Conservation (phyloP, 2,329 filamentous ascomycete species). For the Malbranchea zuffiana region DNA sequence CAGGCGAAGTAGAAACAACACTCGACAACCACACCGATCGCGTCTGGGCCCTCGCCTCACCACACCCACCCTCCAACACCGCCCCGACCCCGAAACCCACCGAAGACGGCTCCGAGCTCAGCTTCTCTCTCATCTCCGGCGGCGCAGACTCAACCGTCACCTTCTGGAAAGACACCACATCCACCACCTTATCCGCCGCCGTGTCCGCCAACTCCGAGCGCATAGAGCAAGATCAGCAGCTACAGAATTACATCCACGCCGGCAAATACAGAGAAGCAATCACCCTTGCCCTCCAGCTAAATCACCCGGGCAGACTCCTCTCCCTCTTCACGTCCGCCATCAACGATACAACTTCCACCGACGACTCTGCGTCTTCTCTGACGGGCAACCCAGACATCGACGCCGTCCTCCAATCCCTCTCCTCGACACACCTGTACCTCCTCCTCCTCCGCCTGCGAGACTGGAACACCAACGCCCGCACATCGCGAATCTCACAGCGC, state of each 20-base stretch:
- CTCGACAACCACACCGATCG: constrained; percentile 95
- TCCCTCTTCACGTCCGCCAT: constrained; percentile 73
- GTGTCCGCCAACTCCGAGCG: constrained; percentile 64
- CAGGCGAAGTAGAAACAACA: constrained; percentile 74
- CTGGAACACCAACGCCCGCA: constrained; percentile 95
- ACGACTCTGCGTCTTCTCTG: constrained; percentile 24
- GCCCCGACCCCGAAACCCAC: constrained; percentile 5
- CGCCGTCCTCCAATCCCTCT: constrained; percentile 65
- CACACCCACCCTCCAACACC: constrained; percentile 29
- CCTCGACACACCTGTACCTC: constrained; percentile 73
- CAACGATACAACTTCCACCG: constrained; percentile 35
- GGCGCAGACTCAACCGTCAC: constrained; percentile 86
- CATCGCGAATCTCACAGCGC: constrained; percentile 71
- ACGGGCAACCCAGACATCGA: constrained; percentile 54
- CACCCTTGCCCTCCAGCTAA: constrained; percentile 78
- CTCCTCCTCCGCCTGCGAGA: constrained; percentile 75
- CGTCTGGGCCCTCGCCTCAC: constrained; percentile 81
- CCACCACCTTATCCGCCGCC: constrained; percentile 62
- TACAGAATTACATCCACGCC: constrained; percentile 82
- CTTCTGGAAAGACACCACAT: constrained; percentile 90
- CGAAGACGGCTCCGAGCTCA: constrained; percentile 17
- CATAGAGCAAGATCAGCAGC: constrained; percentile 85
- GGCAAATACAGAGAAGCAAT: constrained; percentile 90
- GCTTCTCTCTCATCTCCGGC: constrained; percentile 70
- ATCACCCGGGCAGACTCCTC: constrained; percentile 82